Evolutionary conservation across 1,139 yeast species (phyloP).

Genomic region (Pichia sp.): DNA sequence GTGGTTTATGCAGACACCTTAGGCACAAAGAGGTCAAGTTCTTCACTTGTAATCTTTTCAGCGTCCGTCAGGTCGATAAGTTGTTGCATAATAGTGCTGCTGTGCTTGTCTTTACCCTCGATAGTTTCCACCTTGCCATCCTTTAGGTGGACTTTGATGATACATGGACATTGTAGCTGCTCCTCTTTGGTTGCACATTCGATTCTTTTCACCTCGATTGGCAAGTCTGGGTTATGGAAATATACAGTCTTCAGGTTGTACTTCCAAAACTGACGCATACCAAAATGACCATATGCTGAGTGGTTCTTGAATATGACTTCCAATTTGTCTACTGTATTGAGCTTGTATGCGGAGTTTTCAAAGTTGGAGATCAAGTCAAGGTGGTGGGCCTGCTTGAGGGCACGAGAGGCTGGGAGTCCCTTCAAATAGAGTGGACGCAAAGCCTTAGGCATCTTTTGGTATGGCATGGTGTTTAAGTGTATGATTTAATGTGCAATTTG

Average conservation of each 20-base stretch:
- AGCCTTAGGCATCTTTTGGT: slow-evolving; percentile 15
- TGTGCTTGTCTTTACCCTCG: slow-evolving; percentile 33
- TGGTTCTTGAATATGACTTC: slow-evolving; percentile 39
- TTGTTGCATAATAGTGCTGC: slow-evolving; percentile 33
- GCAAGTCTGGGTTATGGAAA: slow-evolving; percentile 70
- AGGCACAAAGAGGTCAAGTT: too few relatives aligned
- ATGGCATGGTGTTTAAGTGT: too few relatives aligned
- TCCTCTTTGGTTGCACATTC: slow-evolving; percentile 37
- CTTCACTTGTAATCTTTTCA: slow-evolving; percentile 26
- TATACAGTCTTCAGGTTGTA: slow-evolving; percentile 66
- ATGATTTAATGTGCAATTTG: too few relatives aligned
- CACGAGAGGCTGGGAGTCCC: slow-evolving; percentile 24
- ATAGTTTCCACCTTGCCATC: slow-evolving; percentile 31
- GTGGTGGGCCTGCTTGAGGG: slow-evolving; percentile 34
- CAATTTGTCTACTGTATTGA: slow-evolving; percentile 32
- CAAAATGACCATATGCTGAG: slow-evolving; percentile 44
- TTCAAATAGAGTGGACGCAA: slow-evolving; percentile 23
- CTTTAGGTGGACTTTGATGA: slow-evolving; percentile 25
- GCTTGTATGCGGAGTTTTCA: slow-evolving; percentile 35
- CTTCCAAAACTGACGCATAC: slow-evolving; percentile 61
- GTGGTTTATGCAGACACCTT: too few relatives aligned
- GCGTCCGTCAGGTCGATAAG: slow-evolving; percentile 32
- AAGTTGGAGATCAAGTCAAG: slow-evolving; percentile 38
- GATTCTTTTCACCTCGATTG: slow-evolving; percentile 55
- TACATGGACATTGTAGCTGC: slow-evolving; percentile 38